Evolutionary conservation across 768 basidiomycete species (phyloP), one percentile per base, ranked within the genome.

Genomic region (Arthromyces matolae): DNA sequence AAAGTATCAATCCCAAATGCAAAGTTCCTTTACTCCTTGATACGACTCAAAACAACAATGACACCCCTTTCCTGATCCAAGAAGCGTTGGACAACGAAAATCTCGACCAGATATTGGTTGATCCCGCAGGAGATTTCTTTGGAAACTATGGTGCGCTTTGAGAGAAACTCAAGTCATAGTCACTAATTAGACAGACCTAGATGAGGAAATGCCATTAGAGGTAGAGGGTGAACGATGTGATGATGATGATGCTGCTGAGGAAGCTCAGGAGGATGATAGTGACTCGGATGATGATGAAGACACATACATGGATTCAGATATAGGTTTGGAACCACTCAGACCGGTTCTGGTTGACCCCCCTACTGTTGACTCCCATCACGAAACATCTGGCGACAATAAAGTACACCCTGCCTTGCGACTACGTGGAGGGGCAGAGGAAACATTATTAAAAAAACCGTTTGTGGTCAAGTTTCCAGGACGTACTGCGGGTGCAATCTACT

Each of bases 81-180:
- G 18, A 3, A 34, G 18, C 28, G 32, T 3, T 0, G 16, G 5
- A 25, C 27, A 2, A 31, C 20, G 8, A 19, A 50, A 22, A 19
- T 22, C 5, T 22, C 38, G 9, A 23, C 16, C n/a, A n/a, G n/a
- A n/a, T n/a, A n/a, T n/a, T n/a, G 24, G 50, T 51, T 42, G 52
- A 53, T 29, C 33, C 38, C 1, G 18, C 16, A 5, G 52, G 52
- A 16, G 52, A 53, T 35, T 49, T 45, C 19, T 53, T 53, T 49
- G 52, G 47, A 16, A 23, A 53, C 24, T 49, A 49, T 37, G 34
- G 28, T 47, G 36, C 28, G 27, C 12, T 25, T 22, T 18, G 8
- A 31, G 29, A 8, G 8, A 8, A 8, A 14, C 14, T 8, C 8
- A 31, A 14, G 8, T 31, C 8, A 8, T 31, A 14, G 14, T 31